These are phyloP conservation scores for Solanum medicagineum DNA, from an alignment of 257 asterid species.

Conservation along the genomic window DNA sequence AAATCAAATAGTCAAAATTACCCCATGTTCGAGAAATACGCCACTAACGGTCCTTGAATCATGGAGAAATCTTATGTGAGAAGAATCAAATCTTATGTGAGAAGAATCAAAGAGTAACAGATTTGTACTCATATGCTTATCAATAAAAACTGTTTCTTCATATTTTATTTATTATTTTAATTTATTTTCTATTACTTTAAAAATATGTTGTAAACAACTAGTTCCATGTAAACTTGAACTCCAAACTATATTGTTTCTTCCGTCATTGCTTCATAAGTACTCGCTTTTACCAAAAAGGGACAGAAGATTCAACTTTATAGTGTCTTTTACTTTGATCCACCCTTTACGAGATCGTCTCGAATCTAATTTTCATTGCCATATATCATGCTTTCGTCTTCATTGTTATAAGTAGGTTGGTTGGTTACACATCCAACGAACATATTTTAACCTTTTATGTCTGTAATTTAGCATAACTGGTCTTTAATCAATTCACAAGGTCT, in stretches of 20 bases:
- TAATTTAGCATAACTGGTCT: not conserved
- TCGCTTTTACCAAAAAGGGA: not conserved
- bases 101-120: too few relatives aligned
- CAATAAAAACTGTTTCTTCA: too few relatives aligned
- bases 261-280: not conserved
- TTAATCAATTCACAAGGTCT: not conserved
- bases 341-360: not conserved
- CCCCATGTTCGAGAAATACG: too few relatives aligned
- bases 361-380: not conserved
- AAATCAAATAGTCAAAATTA: too few relatives aligned
- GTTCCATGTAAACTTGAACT: not conserved
- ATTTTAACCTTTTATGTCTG: not conserved
- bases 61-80: too few relatives aligned
- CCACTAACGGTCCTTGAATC: too few relatives aligned
- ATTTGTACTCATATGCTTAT: too few relatives aligned
- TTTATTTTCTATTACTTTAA: too few relatives aligned
- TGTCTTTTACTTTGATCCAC: not conserved
- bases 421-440: fast-evolving
- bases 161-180: too few relatives aligned
- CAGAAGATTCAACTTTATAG: not conserved
- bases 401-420: not conserved
- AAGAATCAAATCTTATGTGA: too few relatives aligned
- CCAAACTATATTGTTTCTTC: not conserved
- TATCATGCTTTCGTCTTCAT: not conserved
- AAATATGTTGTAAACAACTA: too few relatives aligned